Percentiles rank a stretch among this genome's conserved stretches.
Conservation (phyloP, 1,284 basidiomycete genomes). For the Malassezia globosa region DNA sequence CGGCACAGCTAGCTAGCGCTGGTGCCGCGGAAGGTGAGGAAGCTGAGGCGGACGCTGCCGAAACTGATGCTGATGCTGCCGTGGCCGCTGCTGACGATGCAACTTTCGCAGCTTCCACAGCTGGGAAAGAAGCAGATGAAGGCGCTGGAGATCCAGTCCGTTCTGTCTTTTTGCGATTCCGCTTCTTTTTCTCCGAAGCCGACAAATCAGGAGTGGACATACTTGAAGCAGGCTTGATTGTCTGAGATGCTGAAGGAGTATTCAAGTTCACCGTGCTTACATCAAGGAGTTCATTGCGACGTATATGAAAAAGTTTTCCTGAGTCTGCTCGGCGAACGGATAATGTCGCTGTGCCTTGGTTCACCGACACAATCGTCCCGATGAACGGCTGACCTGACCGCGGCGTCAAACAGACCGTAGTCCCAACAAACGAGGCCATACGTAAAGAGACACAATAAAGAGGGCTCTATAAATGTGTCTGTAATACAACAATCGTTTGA, state of each 20-base stretch:
- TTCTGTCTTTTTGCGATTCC: constrained; percentile 2
- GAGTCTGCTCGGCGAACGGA: constrained; percentile 3
- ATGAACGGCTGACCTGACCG: constrained; percentile 5
- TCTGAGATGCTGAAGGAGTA: not conserved
- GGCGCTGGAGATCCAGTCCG: constrained; percentile 1
- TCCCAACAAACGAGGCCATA: constrained; percentile 15
- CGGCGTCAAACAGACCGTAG: constrained; percentile 8
- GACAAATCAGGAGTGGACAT: not conserved
- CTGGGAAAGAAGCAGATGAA: not conserved
- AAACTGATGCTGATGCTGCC: not conserved
- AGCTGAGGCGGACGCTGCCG: too few relatives aligned
- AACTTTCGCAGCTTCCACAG: too few relatives aligned
- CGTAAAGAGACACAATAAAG: not conserved
- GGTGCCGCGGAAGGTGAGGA: not conserved
- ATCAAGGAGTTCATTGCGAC: constrained; percentile 14
- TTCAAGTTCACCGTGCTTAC: constrained; percentile 6
- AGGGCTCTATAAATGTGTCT: too few relatives aligned
- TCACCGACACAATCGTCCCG: constrained; percentile 3
- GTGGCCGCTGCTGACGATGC: not conserved
- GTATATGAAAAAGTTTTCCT: not conserved
- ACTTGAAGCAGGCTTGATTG: not conserved
- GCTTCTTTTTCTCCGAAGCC: not conserved
- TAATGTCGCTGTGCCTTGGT: constrained; percentile 5
- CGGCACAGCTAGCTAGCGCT: not conserved
- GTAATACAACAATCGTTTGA: too few relatives aligned